Evolutionary conservation across 179 eudicot genomes (phyloP).

Genomic region (Beta lomatogona): DNA sequence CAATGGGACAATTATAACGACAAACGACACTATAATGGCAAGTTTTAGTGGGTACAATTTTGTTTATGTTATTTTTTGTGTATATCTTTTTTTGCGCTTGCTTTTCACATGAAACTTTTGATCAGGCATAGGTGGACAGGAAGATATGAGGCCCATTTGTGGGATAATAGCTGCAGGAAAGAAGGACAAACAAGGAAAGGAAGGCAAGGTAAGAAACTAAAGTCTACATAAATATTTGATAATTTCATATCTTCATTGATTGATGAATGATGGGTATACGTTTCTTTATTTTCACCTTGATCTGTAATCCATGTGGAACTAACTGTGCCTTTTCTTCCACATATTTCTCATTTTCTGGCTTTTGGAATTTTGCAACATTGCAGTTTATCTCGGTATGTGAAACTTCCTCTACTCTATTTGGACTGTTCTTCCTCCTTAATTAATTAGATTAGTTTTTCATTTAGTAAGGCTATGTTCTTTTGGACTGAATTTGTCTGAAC

Average conservation of each 20-base stretch:
- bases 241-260: background rate
- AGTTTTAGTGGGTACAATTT: background rate
- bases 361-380: slow-evolving; percentile 18
- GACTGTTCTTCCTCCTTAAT: no score
- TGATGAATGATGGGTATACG: background rate
- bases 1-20: no score
- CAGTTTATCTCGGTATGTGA: slow-evolving; percentile 73
- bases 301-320: background rate
- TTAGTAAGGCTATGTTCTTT: no score
- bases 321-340: background rate
- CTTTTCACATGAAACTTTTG: background rate
- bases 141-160: slow-evolving; percentile 83
- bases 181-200: slow-evolving; percentile 89
- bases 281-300: background rate
- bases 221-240: no score
- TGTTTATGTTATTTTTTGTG: background rate
- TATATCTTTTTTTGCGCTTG: background rate
- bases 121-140: slow-evolving; percentile 86
- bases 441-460: background rate
- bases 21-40: no score
- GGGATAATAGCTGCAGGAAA: slow-evolving; percentile 84
- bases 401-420: background rate
- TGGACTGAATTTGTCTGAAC: no score
- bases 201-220: slow-evolving; percentile 58
- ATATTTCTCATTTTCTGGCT: background rate